These are phyloP conservation scores for Ogataea ramenticola DNA, from an alignment of 805 yeast genomes.

Conservation along the genomic window DNA sequence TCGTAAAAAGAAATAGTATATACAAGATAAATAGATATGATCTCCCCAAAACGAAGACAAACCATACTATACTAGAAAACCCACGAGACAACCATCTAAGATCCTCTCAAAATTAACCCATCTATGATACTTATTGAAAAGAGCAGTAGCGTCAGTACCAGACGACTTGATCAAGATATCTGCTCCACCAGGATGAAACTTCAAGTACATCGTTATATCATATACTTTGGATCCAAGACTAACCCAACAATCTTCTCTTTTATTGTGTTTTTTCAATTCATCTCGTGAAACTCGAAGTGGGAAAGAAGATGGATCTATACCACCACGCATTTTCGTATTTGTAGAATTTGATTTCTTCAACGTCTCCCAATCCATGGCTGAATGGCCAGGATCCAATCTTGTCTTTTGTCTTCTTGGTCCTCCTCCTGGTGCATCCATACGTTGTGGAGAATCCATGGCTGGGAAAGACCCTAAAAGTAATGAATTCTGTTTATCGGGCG, in stretches of 20 bases:
- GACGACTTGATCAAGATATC: conserved; percentile 71
- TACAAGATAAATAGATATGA: no score
- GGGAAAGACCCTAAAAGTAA: conserved; percentile 7
- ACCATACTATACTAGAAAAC: conserved; percentile 29
- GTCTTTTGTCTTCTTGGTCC: conserved; percentile 2
- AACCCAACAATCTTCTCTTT: conserved; percentile 78
- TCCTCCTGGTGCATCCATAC: conserved; percentile 7
- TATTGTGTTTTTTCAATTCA: conserved; percentile 53
- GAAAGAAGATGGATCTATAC: conserved; percentile 35
- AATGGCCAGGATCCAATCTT: conserved; percentile 62
- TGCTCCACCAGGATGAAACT: conserved; percentile 91
- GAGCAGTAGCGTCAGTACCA: conserved; percentile 72
- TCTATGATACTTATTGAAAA: conserved; percentile 63
- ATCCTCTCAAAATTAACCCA: conserved; percentile 82
- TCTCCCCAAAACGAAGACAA: background rate
- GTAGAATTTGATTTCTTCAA: conserved; percentile 34
- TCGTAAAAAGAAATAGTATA: no score
- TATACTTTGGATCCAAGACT: conserved; percentile 73
- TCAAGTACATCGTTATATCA: conserved; percentile 75
- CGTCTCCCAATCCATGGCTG: conserved; percentile 83
- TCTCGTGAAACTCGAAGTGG: conserved; percentile 51
- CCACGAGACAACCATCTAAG: conserved; percentile 72
- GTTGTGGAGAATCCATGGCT: conserved; percentile 12
- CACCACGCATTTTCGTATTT: conserved; percentile 42
- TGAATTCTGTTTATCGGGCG: background rate